Evolutionary conservation across 2,329 filamentous ascomycete genomes (phyloP), one percentile per base, ranked within the genome.

Genomic region (Fusarium heterosporum): DNA sequence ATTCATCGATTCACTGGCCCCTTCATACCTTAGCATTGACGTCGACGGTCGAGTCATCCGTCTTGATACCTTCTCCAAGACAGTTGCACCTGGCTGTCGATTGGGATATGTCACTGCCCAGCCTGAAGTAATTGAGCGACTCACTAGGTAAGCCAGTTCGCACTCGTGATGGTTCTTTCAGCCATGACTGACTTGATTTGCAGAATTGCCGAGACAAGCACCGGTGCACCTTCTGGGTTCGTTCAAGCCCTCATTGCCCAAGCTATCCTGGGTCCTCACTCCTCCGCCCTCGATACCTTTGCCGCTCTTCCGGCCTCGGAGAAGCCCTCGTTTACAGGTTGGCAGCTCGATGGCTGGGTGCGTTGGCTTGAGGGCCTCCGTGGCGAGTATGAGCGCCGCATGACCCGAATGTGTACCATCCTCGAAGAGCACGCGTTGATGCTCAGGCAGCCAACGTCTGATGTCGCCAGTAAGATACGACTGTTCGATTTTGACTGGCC

Each of bases 11-110:
- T 92, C 90, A 3, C 86, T 97, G 12, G 88, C 90, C 5, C 93
- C 93, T 0, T 96, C 92, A 1, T 97, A 92, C 77, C 82, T 97
- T 41, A 90, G 85, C 64, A 77, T 97, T 55, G 95, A 97, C 75
- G 86, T 87, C 19, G 91, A 97, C 71, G 95, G 95, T 57, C 90
- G 95, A 34, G 94, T 97, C 40, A 85, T 97, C 58, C 90, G 94
- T 45, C 85, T 97, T 4, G 95, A 97, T 77, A 97, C 94, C 1
- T 97, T 97, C 78, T 96, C 92, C 74, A 97, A 98, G 80, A 96
- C 93, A 0, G 86, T 97, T 17, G 93, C 93, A 0, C 95, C 95
- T 0, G 95, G 95, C 3, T 96, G 93, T 74, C 89, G 95, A 29
- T 82, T 97, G 2, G 95, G 95, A 39, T 97, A 93, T 93, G 89